These are phyloP conservation scores for Miscanthus sacchariflorus DNA, from an alignment of 202 grass and related monocot genomes.

Conservation along the genomic window DNA sequence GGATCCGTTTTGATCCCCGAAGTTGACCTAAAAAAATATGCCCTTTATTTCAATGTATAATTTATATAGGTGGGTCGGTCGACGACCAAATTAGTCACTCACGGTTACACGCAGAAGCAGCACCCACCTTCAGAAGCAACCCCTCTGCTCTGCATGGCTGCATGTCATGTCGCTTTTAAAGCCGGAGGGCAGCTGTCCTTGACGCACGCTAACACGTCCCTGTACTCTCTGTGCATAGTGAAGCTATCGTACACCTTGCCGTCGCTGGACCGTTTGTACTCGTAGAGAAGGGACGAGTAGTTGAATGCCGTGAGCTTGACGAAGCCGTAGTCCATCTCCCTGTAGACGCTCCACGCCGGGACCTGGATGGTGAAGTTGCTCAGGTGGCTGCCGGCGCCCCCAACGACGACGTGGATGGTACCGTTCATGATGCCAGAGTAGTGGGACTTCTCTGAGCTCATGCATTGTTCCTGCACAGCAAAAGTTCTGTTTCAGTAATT, in stretches of 20 bases:
- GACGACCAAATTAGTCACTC: too few species aligned
- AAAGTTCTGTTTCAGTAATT: background rate
- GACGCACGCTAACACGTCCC: constrained; percentile 69
- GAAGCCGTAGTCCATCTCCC: constrained; percentile 76
- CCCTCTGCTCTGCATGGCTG: too few species aligned
- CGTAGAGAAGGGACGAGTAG: constrained; percentile 69
- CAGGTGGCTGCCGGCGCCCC: constrained; percentile 75
- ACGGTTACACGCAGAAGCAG: too few species aligned
- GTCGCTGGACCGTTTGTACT: constrained; percentile 76
- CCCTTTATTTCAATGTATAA: too few species aligned
- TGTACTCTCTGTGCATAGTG: constrained; percentile 68
- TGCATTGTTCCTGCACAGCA: constrained; percentile 55
- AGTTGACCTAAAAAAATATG: too few species aligned
- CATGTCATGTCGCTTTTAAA: constrained; percentile 38
- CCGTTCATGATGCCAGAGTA: constrained; percentile 66
- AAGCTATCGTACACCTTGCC: constrained; percentile 82
- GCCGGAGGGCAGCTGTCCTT: constrained; percentile 67
- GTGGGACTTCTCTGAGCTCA: constrained; percentile 53
- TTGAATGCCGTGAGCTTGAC: constrained; percentile 86
- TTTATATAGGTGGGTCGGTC: too few species aligned
- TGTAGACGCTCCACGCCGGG: constrained; percentile 77
- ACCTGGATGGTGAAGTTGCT: constrained; percentile 52
- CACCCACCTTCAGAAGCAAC: too few species aligned
- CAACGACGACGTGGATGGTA: constrained; percentile 82
- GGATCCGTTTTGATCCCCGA: too few species aligned